Percentiles rank a stretch among this genome's conserved stretches.
phyloP scores from a whole-genome alignment of 2,329 filamentous ascomycete genomes.

The Monosporascus ibericus region DNA sequence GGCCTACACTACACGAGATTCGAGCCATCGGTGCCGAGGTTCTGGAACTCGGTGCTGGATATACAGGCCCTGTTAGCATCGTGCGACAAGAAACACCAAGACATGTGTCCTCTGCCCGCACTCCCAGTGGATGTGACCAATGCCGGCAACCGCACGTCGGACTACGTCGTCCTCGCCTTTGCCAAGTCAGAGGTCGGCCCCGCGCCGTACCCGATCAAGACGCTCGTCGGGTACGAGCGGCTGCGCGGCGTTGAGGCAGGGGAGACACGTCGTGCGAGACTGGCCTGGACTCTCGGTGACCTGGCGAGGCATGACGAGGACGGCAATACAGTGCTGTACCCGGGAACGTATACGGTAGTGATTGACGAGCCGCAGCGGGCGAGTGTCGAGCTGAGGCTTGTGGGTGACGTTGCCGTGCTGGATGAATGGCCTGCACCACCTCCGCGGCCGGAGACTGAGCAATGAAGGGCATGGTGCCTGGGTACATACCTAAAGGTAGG shows the following conservation, averaged over 20 bases:
- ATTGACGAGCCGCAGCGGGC: conserved; percentile 38
- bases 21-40: conserved; percentile 12
- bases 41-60: too few relatives aligned
- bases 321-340: conserved; percentile 47
- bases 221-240: conserved; percentile 44
- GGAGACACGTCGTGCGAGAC: conserved; percentile 20
- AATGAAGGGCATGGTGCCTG: too few relatives aligned
- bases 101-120: conserved; percentile 28
- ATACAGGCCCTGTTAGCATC: too few relatives aligned
- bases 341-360: conserved; percentile 42
- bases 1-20: conserved; percentile 56
- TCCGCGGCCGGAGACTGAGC: not conserved
- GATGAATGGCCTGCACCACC: too few relatives aligned
- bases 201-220: conserved; percentile 45
- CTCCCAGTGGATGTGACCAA: conserved; percentile 41
- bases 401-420: too few relatives aligned
- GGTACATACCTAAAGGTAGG: too few relatives aligned
- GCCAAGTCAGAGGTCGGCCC: conserved; percentile 40
- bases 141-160: conserved; percentile 37
- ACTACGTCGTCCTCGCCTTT: conserved; percentile 48
- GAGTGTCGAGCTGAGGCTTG: too few relatives aligned
- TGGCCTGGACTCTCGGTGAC: conserved; percentile 41
- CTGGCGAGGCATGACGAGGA: conserved; percentile 42
- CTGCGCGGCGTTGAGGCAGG: conserved; percentile 31
- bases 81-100: too few relatives aligned